Percentiles rank a stretch among this genome's conserved stretches.
Conservation (phyloP, 768 basidiomycete species). For the Psilocybe subaeruginosa region DNA sequence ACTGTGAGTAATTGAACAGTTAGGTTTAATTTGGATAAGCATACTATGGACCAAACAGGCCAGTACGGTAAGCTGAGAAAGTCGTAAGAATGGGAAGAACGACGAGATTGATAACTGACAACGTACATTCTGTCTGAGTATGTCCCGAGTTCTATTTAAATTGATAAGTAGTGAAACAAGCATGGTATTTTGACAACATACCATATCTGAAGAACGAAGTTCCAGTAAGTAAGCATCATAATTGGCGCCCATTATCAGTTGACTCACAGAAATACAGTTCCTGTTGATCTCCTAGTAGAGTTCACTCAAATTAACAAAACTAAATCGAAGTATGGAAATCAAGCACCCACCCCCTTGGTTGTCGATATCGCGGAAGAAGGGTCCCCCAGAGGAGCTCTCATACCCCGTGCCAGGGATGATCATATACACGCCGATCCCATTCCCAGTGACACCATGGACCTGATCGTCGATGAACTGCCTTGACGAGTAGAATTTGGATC, state of each 20-base stretch:
- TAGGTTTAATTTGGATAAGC: background rate
- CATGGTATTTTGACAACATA: background rate
- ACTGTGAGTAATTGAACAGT: background rate
- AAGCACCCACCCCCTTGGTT: constrained; percentile 32
- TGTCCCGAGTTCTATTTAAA: constrained; percentile 38
- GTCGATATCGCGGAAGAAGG: constrained; percentile 34
- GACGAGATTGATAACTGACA: background rate
- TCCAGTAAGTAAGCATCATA: background rate
- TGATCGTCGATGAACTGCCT: constrained; percentile 38
- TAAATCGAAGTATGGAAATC: background rate
- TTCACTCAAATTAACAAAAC: background rate
- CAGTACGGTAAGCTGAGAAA: constrained; percentile 30
- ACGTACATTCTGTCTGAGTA: constrained; percentile 38
- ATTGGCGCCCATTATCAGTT: background rate
- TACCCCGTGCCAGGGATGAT: constrained; percentile 36
- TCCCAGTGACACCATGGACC: constrained; percentile 36
- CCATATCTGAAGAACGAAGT: background rate
- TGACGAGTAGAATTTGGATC: constrained; percentile 38
- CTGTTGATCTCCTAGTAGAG: constrained; percentile 28
- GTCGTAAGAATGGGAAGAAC: background rate
- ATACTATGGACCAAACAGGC: constrained; percentile 38
- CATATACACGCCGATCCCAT: constrained; percentile 32
- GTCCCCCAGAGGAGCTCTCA: constrained; percentile 26
- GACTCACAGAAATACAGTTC: constrained; percentile 39
- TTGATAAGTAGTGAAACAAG: background rate